Percentiles rank a stretch among this genome's conserved stretches.
These are phyloP conservation scores for Schizosaccharomyces cryophilus DNA, from an alignment of 805 yeast species.

Conservation along the genomic window DNA sequence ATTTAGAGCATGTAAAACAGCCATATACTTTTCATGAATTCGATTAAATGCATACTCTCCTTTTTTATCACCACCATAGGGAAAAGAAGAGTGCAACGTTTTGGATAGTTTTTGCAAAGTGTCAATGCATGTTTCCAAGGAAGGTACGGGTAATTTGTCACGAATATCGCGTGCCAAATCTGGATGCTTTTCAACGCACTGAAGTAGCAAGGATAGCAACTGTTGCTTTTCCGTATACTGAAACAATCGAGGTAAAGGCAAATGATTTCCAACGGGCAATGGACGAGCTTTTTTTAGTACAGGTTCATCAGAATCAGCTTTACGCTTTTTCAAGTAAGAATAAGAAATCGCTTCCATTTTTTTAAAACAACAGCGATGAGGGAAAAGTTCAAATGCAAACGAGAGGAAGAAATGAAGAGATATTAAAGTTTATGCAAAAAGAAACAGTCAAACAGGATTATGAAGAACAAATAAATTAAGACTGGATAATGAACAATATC, in stretches of 20 bases:
- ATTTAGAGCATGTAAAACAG: constrained; percentile 42
- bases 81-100: constrained; percentile 26
- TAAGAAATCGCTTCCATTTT: not conserved
- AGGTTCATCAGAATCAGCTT: not conserved
- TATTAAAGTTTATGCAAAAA: too few relatives aligned
- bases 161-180: constrained; percentile 29
- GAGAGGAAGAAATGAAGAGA: not conserved
- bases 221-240: constrained; percentile 40
- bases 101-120: constrained; percentile 24
- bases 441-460: too few relatives aligned
- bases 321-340: not conserved
- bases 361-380: not conserved
- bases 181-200: constrained; percentile 35
- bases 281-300: not conserved
- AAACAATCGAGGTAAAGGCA: constrained; percentile 38
- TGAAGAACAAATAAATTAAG: too few relatives aligned
- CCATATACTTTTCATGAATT: constrained; percentile 41
- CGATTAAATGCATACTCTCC: constrained; percentile 59
- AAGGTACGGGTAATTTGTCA: constrained; percentile 30
- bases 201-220: constrained; percentile 27
- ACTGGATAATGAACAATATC: too few relatives aligned
- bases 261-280: constrained; percentile 24
- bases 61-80: constrained; percentile 48
- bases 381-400: not conserved
- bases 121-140: constrained; percentile 26